These are phyloP conservation scores for Ceratopteris richardii DNA, from an alignment of 75 land plant genomes.

Conservation along the genomic window DNA sequence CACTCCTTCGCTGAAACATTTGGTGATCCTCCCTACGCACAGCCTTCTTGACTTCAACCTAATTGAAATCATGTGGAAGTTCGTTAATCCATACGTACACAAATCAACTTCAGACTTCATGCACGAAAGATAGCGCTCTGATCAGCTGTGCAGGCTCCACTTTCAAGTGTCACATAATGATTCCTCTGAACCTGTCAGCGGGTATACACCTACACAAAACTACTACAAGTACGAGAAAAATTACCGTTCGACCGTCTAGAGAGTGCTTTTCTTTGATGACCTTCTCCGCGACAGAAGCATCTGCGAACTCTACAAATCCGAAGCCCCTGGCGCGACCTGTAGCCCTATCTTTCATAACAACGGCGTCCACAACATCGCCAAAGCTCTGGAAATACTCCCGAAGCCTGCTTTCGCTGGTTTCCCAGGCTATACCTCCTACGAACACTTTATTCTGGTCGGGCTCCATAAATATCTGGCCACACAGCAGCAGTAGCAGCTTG, in stretches of 20 bases:
- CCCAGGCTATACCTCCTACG: conserved; percentile 94
- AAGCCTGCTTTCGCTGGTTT: conserved; percentile 66
- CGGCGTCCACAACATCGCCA: conserved; percentile 66
- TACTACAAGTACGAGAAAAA: not conserved
- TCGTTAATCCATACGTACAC: too few species aligned
- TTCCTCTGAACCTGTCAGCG: too few species aligned
- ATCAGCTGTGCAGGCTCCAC: too few species aligned
- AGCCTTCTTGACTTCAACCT: conserved; percentile 44
- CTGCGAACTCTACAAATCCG: conserved; percentile 71
- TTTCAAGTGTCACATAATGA: too few species aligned
- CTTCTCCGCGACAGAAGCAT: conserved; percentile 49
- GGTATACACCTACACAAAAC: too few species aligned
- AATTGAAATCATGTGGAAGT: not conserved
- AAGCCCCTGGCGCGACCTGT: conserved; percentile 73
- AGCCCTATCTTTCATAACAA: conserved; percentile 66
- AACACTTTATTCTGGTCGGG: conserved; percentile 82
- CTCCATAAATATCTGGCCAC: conserved; percentile 29
- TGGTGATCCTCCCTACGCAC: conserved; percentile 44
- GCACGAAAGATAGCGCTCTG: too few species aligned
- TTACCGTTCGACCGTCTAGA: conserved; percentile 65
- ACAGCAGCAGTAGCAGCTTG: not conserved
- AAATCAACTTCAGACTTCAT: too few species aligned
- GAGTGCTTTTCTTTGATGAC: conserved; percentile 63
- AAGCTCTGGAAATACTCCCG: conserved; percentile 52
- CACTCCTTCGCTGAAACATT: conserved; percentile 16